These are phyloP conservation scores for Coemansia sp. DNA, from an alignment of 371 early-diverging fungal genomes.

Conservation along the genomic window DNA sequence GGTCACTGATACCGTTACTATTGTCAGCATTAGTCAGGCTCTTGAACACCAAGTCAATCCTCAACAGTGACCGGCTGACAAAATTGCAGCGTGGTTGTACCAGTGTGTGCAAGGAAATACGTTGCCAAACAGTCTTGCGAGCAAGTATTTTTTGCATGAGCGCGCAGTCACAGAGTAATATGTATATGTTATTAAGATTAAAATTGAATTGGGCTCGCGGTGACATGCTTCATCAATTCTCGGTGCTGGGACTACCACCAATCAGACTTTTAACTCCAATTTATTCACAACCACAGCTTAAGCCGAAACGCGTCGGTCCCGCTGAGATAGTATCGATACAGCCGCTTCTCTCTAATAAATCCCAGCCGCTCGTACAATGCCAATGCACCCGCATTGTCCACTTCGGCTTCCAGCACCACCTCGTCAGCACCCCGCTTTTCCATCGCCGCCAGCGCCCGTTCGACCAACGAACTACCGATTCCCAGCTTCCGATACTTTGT, in stretches of 20 bases:
- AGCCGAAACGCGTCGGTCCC: constrained; percentile 92
- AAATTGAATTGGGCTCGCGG: constrained; percentile 65
- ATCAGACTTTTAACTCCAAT: background rate
- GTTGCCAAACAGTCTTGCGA: too few relatives aligned
- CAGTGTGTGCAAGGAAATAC: too few relatives aligned
- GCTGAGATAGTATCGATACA: constrained; percentile 89
- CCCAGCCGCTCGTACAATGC: constrained; percentile 89
- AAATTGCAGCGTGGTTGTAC: too few relatives aligned
- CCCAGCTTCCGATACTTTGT: constrained; percentile 74
- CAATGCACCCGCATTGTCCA: constrained; percentile 83
- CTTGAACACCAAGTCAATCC: too few relatives aligned
- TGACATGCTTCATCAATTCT: constrained; percentile 67
- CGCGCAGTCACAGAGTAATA: constrained; percentile 59
- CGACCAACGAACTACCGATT: constrained; percentile 76
- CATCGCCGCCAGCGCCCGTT: constrained; percentile 75
- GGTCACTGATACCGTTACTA: too few relatives aligned
- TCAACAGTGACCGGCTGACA: too few relatives aligned
- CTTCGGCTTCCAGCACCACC: constrained; percentile 92
- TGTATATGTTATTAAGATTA: too few relatives aligned
- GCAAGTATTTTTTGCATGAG: constrained; percentile 51
- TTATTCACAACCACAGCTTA: constrained; percentile 61
- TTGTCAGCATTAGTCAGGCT: too few relatives aligned
- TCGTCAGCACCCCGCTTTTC: constrained; percentile 79
- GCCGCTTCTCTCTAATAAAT: constrained; percentile 89
- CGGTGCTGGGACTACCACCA: constrained; percentile 66